Conservation (phyloP, 1,139 yeast genomes). For the Suhomyces taliae region DNA sequence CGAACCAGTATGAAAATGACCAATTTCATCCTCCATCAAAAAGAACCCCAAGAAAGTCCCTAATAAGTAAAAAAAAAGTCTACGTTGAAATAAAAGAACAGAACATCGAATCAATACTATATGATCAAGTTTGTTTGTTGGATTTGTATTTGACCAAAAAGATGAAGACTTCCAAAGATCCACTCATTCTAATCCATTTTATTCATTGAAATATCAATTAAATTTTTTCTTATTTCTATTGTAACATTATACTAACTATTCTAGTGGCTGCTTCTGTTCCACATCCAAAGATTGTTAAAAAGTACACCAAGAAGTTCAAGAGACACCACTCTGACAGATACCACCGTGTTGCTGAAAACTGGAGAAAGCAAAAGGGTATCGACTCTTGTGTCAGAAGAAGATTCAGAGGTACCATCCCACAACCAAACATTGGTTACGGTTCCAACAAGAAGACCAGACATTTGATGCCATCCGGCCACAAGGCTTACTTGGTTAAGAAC, state of each 20-base stretch:
- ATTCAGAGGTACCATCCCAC: constrained; percentile 99
- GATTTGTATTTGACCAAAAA: no score
- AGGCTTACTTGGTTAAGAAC: constrained; percentile 93
- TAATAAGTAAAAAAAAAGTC: no score
- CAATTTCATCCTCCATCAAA: no score
- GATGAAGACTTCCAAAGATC: no score
- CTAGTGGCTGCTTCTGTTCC: constrained; percentile 94
- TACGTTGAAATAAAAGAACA: no score
- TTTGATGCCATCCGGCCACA: constrained; percentile 97
- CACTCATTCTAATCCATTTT: no score
- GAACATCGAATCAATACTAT: no score
- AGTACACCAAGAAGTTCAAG: constrained; percentile 98
- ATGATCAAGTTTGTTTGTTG: no score
- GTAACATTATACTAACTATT: constrained; percentile 14
- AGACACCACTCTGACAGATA: constrained; percentile 99
- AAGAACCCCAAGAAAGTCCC: no score
- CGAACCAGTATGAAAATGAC: no score
- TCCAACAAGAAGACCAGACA: constrained; percentile 98
- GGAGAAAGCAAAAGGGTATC: constrained; percentile 99
- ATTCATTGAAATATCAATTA: no score
- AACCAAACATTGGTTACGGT: constrained; percentile 99
- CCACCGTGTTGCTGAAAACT: constrained; percentile 96
- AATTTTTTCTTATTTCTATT: no score
- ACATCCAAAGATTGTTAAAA: constrained; percentile 99
- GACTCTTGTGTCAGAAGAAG: constrained; percentile 99